phyloP scores from a whole-genome alignment of 495 filamentous ascomycete genomes.

The Lichina pygmaea region DNA sequence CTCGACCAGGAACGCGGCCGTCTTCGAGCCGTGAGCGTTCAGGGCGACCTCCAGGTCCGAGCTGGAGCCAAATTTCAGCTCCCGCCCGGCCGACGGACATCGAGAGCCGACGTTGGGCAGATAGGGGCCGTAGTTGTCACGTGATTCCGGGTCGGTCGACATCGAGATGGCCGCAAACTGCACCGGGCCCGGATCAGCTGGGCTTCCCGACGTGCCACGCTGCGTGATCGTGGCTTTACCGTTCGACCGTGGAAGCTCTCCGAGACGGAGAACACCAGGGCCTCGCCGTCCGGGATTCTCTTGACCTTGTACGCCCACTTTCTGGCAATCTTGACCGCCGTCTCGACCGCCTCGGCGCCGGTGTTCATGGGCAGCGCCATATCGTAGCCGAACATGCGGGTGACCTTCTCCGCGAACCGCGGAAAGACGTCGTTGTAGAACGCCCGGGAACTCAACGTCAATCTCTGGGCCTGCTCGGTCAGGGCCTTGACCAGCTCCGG shows the following conservation, averaged over 20 bases:
- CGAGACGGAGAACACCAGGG: conserved; percentile 54
- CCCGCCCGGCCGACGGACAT: conserved; percentile 48
- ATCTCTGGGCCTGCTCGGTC: conserved; percentile 62
- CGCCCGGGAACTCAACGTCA: conserved; percentile 83
- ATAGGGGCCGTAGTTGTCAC: conserved; percentile 91
- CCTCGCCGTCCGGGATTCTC: conserved; percentile 51
- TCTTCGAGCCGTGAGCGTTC: conserved; percentile 52
- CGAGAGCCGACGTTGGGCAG: conserved; percentile 63
- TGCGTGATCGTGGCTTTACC: conserved; percentile 20
- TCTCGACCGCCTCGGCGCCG: conserved; percentile 96
- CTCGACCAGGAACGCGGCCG: conserved; percentile 85
- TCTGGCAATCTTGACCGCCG: conserved; percentile 83
- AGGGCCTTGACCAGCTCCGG: conserved; percentile 79
- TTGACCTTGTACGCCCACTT: conserved; percentile 86
- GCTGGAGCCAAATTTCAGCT: conserved; percentile 67
- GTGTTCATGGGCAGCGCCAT: conserved; percentile 99
- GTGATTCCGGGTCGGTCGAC: conserved; percentile 81
- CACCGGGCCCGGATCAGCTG: conserved; percentile 5
- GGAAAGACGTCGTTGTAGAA: conserved; percentile 99
- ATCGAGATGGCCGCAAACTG: conserved; percentile 88
- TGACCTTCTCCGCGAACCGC: conserved; percentile 80
- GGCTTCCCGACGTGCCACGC: conserved; percentile 6
- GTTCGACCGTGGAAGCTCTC: conserved; percentile 97
- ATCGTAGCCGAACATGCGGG: conserved; percentile 72
- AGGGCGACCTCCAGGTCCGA: conserved; percentile 56